These are phyloP conservation scores for Ascobolus immersus DNA, from an alignment of 495 filamentous ascomycete genomes.

Conservation along the genomic window DNA sequence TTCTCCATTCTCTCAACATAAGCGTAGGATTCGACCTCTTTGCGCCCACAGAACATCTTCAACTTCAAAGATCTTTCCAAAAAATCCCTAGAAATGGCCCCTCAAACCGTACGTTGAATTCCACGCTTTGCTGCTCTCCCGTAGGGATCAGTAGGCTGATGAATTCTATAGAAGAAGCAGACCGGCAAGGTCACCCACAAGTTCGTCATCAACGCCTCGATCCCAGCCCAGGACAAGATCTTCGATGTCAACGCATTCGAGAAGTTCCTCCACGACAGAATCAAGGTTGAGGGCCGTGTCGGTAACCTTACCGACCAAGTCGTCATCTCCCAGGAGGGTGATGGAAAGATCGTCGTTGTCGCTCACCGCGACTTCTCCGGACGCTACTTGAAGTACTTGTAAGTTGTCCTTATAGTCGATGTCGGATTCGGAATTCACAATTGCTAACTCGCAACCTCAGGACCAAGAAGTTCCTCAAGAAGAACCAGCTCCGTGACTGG, in stretches of 20 bases:
- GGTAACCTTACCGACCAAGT: constrained; percentile 92
- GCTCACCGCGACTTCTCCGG: constrained; percentile 95
- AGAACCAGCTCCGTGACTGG: constrained; percentile 99
- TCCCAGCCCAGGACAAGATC: constrained; percentile 97
- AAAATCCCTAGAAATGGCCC: constrained; percentile 28
- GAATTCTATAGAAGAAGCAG: constrained; percentile 26
- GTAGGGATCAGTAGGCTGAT: constrained; percentile 92
- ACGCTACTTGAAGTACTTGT: constrained; percentile 98
- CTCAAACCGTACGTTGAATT: constrained; percentile 47
- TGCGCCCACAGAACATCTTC: too few relatives aligned
- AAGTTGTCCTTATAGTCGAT: constrained; percentile 18
- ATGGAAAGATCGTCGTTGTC: constrained; percentile 93
- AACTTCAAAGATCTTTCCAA: too few relatives aligned
- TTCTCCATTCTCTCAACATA: too few relatives aligned
- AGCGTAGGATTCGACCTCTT: too few relatives aligned
- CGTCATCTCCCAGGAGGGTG: constrained; percentile 64
- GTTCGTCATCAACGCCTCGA: constrained; percentile 97
- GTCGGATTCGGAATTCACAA: constrained; percentile 1
- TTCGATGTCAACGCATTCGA: constrained; percentile 97
- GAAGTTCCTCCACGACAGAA: constrained; percentile 99
- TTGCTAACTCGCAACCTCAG: constrained; percentile 23
- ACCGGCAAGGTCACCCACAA: constrained; percentile 43
- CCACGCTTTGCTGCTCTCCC: constrained; percentile 56
- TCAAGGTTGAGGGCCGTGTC: constrained; percentile 96
- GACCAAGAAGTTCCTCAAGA: constrained; percentile 99